Base-by-base conservation (phyloP, 169 alveolate species). In the Plasmodium gaboni region DNA sequence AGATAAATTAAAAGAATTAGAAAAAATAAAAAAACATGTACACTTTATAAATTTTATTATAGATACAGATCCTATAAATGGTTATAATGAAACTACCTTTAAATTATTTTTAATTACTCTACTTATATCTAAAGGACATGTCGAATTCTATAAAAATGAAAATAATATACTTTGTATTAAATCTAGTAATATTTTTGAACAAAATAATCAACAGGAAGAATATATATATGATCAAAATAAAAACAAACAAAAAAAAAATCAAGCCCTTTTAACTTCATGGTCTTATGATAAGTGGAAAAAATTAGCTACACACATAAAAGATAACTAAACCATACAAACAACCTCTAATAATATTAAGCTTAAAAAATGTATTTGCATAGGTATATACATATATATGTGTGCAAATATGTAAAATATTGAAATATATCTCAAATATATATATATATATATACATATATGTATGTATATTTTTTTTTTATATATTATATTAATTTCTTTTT, bases 51-150 rank as follows among this genome's bases (percentile, higher is more conserved):
- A 92, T 17, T 94, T 94, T 69, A 92, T 94, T 19, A 68, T 94
- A 12, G 96, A 94, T 38, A 59, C 72, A 26, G 95, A 87, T 76
- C 95, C 95, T 1, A 5, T 55, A 19, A 72, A 94, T 53, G 96
- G 96, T 57, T 94, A 53, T 86, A 94, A 88, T 90, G 90, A 74
- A 80, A 94, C 96, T 19, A 92, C 95, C 59, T 88, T 69, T 48
- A 89, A 91, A 86, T 57, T 94, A 15, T 94, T 92, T 74, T 63
- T 94, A 15, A 76, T 92, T 15, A 92, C 96, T 7, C 59, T 94
- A 53, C 92, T 94, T 1, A 74, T 88, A 22, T 89, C 94, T 4
- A 90, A 88, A 74, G 96, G 96, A 0, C 88, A 88, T 22, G 89
- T 87, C 28, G 92, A 73, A 51, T 78, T 92, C 46, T 73, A 67